phyloP scores from a whole-genome alignment of 2,329 filamentous ascomycete genomes.

The Pestalotiopsis sp. region DNA sequence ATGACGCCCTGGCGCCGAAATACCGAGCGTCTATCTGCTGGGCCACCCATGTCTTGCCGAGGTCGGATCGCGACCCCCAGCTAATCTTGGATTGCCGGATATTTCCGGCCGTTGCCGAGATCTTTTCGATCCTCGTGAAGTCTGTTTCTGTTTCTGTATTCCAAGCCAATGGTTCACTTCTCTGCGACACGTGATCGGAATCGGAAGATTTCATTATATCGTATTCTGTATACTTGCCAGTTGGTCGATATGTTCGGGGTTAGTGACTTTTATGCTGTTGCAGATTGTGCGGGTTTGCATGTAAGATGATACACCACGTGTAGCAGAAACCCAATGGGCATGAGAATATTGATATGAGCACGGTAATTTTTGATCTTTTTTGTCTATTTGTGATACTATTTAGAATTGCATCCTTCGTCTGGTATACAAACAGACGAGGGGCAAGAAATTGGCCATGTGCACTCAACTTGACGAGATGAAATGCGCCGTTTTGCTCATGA shows the following conservation, averaged over 20 bases:
- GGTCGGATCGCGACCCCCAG: constrained; percentile 11
- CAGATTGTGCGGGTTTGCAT: too few relatives aligned
- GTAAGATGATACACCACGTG: too few relatives aligned
- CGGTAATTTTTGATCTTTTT: constrained; percentile 19
- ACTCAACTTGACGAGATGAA: not conserved
- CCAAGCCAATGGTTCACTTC: not conserved
- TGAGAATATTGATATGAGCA: not conserved
- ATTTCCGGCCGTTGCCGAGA: constrained; percentile 11
- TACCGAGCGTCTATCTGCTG: constrained; percentile 2
- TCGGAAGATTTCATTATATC: not conserved
- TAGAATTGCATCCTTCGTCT: not conserved
- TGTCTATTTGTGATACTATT: constrained; percentile 13
- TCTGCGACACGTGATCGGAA: not conserved
- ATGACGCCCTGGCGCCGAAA: constrained; percentile 11
- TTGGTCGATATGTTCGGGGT: too few relatives aligned
- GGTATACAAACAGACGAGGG: too few relatives aligned
- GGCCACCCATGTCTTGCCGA: constrained; percentile 9
- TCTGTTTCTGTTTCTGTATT: not conserved
- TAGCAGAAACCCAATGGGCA: not conserved
- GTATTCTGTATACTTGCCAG: not conserved
- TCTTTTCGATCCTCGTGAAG: not conserved
- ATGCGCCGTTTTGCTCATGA: not conserved
- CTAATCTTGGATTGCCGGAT: constrained; percentile 8
- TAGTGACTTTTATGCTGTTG: too few relatives aligned
- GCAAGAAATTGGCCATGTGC: not conserved